Evolutionary conservation across 148 eudicot genomes (phyloP).

Genomic region (Cornus florida): DNA sequence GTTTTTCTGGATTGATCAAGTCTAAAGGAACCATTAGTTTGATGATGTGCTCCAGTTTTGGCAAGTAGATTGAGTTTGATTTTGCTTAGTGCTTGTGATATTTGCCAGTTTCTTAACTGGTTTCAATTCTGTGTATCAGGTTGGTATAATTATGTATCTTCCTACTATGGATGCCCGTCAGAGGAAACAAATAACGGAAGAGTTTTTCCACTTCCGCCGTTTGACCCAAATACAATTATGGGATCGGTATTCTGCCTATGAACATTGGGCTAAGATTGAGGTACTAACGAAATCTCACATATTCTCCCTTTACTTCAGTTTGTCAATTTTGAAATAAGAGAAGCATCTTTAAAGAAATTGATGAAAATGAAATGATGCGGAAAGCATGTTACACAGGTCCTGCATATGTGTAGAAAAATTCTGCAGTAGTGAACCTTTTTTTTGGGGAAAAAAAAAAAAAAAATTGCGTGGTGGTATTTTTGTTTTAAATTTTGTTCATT

Average conservation of each 20-base stretch:
- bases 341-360: no score
- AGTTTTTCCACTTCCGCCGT: conserved; percentile 85
- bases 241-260: conserved; percentile 82
- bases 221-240: conserved; percentile 72
- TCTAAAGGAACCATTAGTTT: not conserved
- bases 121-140: conserved; percentile 48
- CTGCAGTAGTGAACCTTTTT: no score
- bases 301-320: not conserved
- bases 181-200: conserved; percentile 82
- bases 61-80: not conserved
- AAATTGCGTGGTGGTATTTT: no score
- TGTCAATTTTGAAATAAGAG: no score
- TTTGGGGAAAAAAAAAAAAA: no score
- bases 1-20: not conserved
- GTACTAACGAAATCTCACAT: conserved; percentile 31
- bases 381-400: no score
- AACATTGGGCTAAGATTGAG: conserved; percentile 99
- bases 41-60: not conserved
- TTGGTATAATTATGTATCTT: conserved; percentile 97
- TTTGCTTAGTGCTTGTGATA: not conserved
- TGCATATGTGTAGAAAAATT: no score
- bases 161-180: conserved; percentile 81
- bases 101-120: not conserved
- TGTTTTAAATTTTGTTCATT: no score
- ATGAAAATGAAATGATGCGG: no score